Conservation (phyloP, 2,329 filamentous ascomycete genomes). For the Phaeomoniella chlamydospora region DNA sequence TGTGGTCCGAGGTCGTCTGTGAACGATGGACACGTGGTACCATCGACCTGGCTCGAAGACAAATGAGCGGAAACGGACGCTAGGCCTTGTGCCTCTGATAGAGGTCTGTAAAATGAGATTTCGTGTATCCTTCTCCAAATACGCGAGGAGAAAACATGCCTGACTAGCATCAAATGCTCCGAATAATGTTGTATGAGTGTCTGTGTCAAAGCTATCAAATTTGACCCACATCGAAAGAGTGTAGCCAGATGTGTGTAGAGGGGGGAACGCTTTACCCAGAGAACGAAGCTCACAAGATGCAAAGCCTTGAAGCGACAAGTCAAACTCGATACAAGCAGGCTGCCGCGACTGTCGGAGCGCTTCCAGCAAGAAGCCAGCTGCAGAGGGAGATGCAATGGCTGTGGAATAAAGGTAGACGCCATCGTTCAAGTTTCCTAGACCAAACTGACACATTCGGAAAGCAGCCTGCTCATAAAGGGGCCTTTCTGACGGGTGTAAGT, state of each 20-base stretch:
- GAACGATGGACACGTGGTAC: slow-evolving; percentile 89
- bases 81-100: slow-evolving; percentile 69
- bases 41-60: slow-evolving; percentile 62
- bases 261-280: slow-evolving; percentile 75
- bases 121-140: slow-evolving; percentile 82
- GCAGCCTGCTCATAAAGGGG: slow-evolving; percentile 52
- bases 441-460: slow-evolving; percentile 53
- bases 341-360: slow-evolving; percentile 61
- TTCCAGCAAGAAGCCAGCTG: slow-evolving; percentile 56
- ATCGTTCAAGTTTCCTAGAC: slow-evolving; percentile 68
- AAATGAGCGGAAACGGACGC: slow-evolving; percentile 80
- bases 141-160: slow-evolving; percentile 85
- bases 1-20: slow-evolving; percentile 63
- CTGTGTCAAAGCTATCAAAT: slow-evolving; percentile 71
- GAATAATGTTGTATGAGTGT: slow-evolving; percentile 86
- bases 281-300: slow-evolving; percentile 80
- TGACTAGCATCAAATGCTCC: slow-evolving; percentile 86
- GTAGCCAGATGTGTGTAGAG: slow-evolving; percentile 64
- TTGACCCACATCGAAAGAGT: slow-evolving; percentile 82
- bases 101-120: slow-evolving; percentile 96
- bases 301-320: slow-evolving; percentile 75
- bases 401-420: slow-evolving; percentile 59
- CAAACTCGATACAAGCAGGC: slow-evolving; percentile 84
- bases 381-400: slow-evolving; percentile 34
- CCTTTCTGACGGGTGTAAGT: slow-evolving; percentile 41